A percentile compares a stretch with the other conserved stretches of the same genome.
Conservation (phyloP, 1,284 basidiomycete genomes). For the Rhodotorula sp. region DNA sequence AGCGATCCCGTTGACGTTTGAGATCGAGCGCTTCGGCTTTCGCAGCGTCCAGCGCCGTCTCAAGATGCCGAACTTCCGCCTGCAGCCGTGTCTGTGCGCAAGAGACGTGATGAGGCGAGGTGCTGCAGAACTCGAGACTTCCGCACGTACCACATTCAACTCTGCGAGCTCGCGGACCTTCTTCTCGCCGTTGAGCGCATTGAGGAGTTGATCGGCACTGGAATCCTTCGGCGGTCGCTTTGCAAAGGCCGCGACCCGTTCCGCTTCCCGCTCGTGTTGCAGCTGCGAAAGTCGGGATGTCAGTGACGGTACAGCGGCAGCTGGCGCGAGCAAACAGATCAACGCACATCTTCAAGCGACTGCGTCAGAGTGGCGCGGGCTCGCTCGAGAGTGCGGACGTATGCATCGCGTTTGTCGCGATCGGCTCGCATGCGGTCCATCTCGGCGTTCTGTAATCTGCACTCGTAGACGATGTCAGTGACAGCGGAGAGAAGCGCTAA, state of each 20-base stretch:
- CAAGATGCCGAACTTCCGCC: conserved; percentile 30
- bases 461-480: background rate
- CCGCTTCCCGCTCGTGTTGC: conserved; percentile 36
- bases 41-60: conserved; percentile 13
- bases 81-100: conserved; percentile 29
- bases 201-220: conserved; percentile 8
- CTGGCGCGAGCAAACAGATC: background rate
- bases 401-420: conserved; percentile 35
- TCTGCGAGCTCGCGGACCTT: conserved; percentile 39
- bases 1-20: conserved; percentile 8
- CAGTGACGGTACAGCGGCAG: background rate
- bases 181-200: conserved; percentile 28
- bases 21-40: conserved; percentile 27
- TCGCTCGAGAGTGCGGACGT: conserved; percentile 36
- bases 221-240: conserved; percentile 15
- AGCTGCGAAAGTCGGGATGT: conserved; percentile 7
- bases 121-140: background rate
- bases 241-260: conserved; percentile 26
- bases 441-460: conserved; percentile 35
- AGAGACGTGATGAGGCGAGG: background rate
- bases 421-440: conserved; percentile 37
- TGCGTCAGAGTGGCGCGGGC: conserved; percentile 28
- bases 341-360: conserved; percentile 37
- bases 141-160: conserved; percentile 35
- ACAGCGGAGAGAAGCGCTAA: too few species aligned